phyloP scores from a whole-genome alignment of 495 filamentous ascomycete species.

The Neurospora terricola region DNA sequence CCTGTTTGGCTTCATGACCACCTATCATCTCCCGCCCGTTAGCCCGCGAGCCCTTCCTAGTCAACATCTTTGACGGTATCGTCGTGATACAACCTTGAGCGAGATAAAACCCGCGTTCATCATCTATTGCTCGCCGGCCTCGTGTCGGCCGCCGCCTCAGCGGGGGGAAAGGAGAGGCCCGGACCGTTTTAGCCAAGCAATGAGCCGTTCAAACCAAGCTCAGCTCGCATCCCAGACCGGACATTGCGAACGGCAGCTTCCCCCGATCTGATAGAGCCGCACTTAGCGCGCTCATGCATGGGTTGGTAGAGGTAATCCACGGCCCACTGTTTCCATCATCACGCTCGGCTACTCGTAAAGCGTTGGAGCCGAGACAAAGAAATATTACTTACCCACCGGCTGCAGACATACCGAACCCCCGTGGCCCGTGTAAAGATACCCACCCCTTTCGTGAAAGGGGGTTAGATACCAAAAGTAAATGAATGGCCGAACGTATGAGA shows the following conservation, averaged over 20 bases:
- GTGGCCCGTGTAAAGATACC: neutral
- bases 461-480: neutral
- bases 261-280: neutral
- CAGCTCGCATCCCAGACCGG: neutral
- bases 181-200: neutral
- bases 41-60: neutral
- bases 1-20: neutral
- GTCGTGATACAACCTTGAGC: neutral
- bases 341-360: neutral
- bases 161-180: neutral
- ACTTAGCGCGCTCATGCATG: neutral
- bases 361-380: neutral
- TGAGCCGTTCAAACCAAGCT: neutral
- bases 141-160: neutral
- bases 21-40: neutral
- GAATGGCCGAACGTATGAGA: neutral
- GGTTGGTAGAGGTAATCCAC: neutral
- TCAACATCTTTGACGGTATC: neutral
- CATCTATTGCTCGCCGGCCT: neutral
- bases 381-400: neutral
- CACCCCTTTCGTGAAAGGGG: neutral
- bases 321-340: neutral
- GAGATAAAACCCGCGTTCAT: neutral
- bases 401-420: neutral
- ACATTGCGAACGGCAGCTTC: neutral